Evolutionary conservation across 2,329 filamentous ascomycete species (phyloP).

Genomic region (Westerdykella sp.): DNA sequence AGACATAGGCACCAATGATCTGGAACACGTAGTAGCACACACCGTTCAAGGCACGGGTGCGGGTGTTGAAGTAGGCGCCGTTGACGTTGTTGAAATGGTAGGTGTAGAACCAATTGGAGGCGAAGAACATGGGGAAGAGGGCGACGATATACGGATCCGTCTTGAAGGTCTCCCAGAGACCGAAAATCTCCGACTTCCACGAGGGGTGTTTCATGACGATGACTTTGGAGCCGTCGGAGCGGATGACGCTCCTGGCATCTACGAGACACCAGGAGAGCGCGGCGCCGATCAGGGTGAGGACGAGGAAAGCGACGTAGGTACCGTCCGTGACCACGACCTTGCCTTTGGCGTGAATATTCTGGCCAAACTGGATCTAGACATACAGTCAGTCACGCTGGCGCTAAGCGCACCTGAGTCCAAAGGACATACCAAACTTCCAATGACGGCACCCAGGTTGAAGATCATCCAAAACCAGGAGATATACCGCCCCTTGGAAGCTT

Average conservation of each 20-base stretch:
- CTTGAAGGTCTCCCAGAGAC: slow-evolving; percentile 66
- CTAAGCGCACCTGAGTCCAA: slow-evolving; percentile 1
- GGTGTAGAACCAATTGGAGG: slow-evolving; percentile 73
- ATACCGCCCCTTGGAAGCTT: slow-evolving; percentile 76
- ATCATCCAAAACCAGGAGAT: slow-evolving; percentile 94
- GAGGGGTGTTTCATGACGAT: slow-evolving; percentile 88
- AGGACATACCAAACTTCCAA: slow-evolving; percentile 61
- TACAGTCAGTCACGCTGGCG: slow-evolving; percentile 1
- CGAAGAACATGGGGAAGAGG: slow-evolving; percentile 76
- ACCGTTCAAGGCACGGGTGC: slow-evolving; percentile 70
- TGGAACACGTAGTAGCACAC: slow-evolving; percentile 74
- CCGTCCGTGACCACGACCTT: slow-evolving; percentile 58
- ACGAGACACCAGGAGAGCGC: slow-evolving; percentile 62
- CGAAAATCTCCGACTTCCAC: slow-evolving; percentile 71
- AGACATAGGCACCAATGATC: slow-evolving; percentile 67
- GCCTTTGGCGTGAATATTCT: slow-evolving; percentile 58
- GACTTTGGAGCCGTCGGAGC: slow-evolving; percentile 69
- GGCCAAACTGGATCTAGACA: slow-evolving; percentile 60
- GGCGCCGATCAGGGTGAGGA: slow-evolving; percentile 72
- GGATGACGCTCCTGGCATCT: slow-evolving; percentile 66
- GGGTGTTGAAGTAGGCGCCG: slow-evolving; percentile 62
- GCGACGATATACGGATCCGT: slow-evolving; percentile 66
- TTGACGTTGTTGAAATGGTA: slow-evolving; percentile 76
- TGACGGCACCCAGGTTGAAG: slow-evolving; percentile 86
- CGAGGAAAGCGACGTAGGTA: slow-evolving; percentile 82